These are phyloP conservation scores for Corniculantispora saksenae DNA, from an alignment of 2,329 filamentous ascomycete species.

Conservation along the genomic window DNA sequence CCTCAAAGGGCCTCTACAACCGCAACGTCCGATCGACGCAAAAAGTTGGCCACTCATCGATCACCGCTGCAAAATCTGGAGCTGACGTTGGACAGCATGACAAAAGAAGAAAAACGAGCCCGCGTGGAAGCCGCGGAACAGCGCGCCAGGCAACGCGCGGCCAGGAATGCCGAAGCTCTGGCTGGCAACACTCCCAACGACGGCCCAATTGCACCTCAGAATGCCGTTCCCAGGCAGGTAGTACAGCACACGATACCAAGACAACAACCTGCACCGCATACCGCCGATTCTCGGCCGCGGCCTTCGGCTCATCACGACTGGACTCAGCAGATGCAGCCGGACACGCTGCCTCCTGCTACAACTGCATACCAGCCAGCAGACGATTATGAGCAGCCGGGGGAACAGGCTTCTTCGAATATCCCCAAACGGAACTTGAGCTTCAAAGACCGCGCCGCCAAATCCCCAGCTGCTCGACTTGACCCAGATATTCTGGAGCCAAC, in stretches of 20 bases:
- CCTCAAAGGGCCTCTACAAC: constrained; percentile 40
- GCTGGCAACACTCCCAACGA: constrained; percentile 1
- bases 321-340: not conserved
- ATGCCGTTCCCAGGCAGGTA: not conserved
- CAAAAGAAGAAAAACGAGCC: constrained; percentile 91
- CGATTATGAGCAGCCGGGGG: not conserved
- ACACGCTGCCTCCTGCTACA: not conserved
- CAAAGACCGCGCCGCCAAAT: constrained; percentile 56
- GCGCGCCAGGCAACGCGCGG: constrained; percentile 63
- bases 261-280: not conserved
- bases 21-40: constrained; percentile 46
- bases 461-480: constrained; percentile 28
- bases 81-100: constrained; percentile 85
- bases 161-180: constrained; percentile 33
- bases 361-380: not conserved
- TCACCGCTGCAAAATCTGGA: constrained; percentile 94
- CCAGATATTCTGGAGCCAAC: not conserved
- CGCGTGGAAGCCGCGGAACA: constrained; percentile 81
- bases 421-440: constrained; percentile 61
- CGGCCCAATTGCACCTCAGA: not conserved
- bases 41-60: constrained; percentile 73
- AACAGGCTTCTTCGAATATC: constrained; percentile 32
- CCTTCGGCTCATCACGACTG: constrained; percentile 4
- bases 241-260: not conserved
- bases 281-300: not conserved